Evolutionary conservation across 1,139 yeast species (phyloP).

Genomic region (Barnettozyma hawaiiensis): DNA sequence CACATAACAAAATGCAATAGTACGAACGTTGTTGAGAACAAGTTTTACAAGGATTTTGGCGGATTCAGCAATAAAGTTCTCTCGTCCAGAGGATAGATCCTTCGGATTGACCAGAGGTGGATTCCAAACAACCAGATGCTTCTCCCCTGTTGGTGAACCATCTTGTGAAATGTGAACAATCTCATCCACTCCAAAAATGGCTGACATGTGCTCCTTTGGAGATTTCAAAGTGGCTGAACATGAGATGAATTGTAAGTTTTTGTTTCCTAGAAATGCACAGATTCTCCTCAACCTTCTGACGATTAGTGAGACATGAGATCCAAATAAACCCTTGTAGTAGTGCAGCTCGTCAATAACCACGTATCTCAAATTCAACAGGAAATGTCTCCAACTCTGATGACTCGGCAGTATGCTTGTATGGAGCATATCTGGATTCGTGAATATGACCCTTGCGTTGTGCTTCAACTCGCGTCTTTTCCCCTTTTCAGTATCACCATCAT

Average conservation of each 20-base stretch:
- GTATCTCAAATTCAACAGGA: constrained; percentile 55
- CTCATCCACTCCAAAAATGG: constrained; percentile 59
- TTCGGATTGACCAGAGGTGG: constrained; percentile 62
- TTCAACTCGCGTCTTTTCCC: constrained; percentile 48
- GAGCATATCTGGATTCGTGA: constrained; percentile 92
- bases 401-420: constrained; percentile 82
- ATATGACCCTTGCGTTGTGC: constrained; percentile 65
- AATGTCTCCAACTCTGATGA: constrained; percentile 65
- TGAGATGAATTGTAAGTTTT: constrained; percentile 58
- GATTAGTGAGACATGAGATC: constrained; percentile 82
- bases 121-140: constrained; percentile 75
- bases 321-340: constrained; percentile 84
- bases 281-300: constrained; percentile 71
- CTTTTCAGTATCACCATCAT: constrained; percentile 86
- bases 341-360: constrained; percentile 91
- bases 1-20: constrained; percentile 86
- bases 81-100: constrained; percentile 56
- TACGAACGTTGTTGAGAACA: constrained; percentile 58
- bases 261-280: constrained; percentile 49
- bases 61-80: constrained; percentile 68
- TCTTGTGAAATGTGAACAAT: constrained; percentile 59
- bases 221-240: constrained; percentile 89
- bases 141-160: constrained; percentile 84
- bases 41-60: constrained; percentile 66
- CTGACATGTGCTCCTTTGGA: constrained; percentile 65